Percentiles rank a stretch among this genome's conserved stretches.
phyloP scores from a whole-genome alignment of 306 rosid genomes.

The Cucumis cinereus region DNA sequence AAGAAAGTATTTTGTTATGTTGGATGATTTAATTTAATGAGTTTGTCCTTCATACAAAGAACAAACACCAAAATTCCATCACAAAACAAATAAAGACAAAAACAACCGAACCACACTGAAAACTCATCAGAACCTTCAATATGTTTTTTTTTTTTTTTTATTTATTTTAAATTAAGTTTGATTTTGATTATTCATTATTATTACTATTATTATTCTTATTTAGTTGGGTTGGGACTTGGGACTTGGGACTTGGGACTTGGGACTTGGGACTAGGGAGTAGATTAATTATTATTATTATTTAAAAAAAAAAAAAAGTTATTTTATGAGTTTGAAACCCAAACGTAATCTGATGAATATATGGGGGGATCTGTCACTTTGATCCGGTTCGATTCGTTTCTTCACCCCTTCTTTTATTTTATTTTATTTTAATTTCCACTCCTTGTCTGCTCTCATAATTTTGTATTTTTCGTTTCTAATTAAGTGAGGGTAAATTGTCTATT shows the following conservation, averaged over 20 bases:
- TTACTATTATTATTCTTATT: no score
- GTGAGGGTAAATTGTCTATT: no score
- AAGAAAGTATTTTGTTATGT: not conserved
- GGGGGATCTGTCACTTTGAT: conserved; percentile 5
- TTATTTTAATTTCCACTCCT: no score
- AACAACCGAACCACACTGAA: not conserved
- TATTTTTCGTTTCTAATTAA: no score
- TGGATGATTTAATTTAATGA: not conserved
- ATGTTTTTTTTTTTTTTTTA: not conserved
- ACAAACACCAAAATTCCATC: not conserved
- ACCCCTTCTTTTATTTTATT: not conserved
- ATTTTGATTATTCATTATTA: not conserved
- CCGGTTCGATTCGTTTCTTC: conserved; percentile 1
- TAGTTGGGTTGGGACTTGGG: no score
- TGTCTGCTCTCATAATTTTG: no score
- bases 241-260: no score
- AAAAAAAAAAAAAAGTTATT: not conserved
- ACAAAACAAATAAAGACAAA: not conserved
- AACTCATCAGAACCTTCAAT: not conserved
- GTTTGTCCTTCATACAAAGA: not conserved
- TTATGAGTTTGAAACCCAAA: not conserved
- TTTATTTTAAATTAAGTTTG: not conserved
- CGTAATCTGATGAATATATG: not conserved
- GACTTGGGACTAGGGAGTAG: no score
- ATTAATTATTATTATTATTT: no score